A percentile compares a stretch with the other conserved stretches of the same genome.
Conservation (phyloP, 1,284 basidiomycete genomes). For the Trametes pubescens region DNA sequence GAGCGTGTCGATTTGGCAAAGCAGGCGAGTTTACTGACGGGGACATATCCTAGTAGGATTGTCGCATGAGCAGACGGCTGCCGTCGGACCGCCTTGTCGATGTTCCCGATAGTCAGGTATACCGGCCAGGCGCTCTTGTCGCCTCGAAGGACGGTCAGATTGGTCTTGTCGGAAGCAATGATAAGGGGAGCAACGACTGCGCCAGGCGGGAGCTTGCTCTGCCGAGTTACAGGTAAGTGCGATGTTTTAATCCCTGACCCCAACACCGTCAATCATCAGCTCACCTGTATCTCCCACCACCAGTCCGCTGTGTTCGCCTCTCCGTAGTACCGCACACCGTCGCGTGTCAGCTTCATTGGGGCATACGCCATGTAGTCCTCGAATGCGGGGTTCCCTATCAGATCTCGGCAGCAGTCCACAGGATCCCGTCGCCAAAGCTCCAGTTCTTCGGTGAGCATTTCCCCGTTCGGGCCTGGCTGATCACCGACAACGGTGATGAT, state of each 20-base stretch:
- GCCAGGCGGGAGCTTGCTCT: slow-evolving; percentile 29
- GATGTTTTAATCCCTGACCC: too few relatives aligned
- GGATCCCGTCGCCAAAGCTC: slow-evolving; percentile 13
- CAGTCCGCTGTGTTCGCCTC: slow-evolving; percentile 20
- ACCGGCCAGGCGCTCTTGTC: slow-evolving; percentile 47
- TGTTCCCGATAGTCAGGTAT: slow-evolving; percentile 49
- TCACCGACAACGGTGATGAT: slow-evolving; percentile 4
- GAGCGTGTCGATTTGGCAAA: slow-evolving; percentile 28
- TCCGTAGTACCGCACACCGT: slow-evolving; percentile 6
- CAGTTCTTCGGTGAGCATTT: slow-evolving; percentile 15
- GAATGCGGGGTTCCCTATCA: not conserved
- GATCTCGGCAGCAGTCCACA: not conserved
- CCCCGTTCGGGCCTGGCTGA: not conserved
- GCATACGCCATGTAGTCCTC: not conserved
- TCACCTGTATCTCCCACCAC: slow-evolving; percentile 21
- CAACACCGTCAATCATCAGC: too few relatives aligned
- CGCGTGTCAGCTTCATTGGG: not conserved
- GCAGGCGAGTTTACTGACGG: slow-evolving; percentile 34
- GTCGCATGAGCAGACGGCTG: slow-evolving; percentile 33
- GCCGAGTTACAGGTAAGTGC: too few relatives aligned
- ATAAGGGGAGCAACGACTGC: slow-evolving; percentile 21
- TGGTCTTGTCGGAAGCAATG: slow-evolving; percentile 16
- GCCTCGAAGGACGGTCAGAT: slow-evolving; percentile 37
- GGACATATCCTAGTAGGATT: slow-evolving; percentile 42
- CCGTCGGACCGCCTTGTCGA: slow-evolving; percentile 40